Percentiles rank a stretch among this genome's conserved stretches.
phyloP scores from a whole-genome alignment of 805 yeast genomes.

The Blastobotrys peoriensis region DNA sequence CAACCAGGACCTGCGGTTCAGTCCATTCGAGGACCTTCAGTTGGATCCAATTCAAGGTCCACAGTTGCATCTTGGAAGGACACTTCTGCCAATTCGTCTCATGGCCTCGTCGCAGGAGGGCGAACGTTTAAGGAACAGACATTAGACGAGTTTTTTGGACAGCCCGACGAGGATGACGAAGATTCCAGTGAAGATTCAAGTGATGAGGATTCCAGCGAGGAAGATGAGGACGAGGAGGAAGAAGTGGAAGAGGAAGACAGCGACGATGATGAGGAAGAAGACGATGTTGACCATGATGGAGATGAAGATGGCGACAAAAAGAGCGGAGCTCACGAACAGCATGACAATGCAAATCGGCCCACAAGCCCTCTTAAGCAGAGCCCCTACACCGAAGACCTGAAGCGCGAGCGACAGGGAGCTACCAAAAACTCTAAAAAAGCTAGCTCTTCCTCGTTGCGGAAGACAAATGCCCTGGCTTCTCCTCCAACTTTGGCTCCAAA shows the following conservation, averaged over 20 bases:
- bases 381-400: too few species aligned
- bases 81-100: background rate
- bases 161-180: constrained; percentile 22
- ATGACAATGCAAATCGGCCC: too few species aligned
- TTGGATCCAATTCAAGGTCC: too few species aligned
- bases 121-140: constrained; percentile 58
- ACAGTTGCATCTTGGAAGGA: background rate
- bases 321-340: too few species aligned
- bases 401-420: too few species aligned
- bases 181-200: constrained; percentile 23
- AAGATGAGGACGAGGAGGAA: constrained; percentile 28
- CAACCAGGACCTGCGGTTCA: too few species aligned
- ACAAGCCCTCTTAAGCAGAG: too few species aligned
- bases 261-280: constrained; percentile 24
- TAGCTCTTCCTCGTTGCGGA: too few species aligned
- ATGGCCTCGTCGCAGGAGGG: constrained; percentile 19
- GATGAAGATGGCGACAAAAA: constrained; percentile 31
- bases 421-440: too few species aligned
- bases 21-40: too few species aligned
- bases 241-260: constrained; percentile 29
- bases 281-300: constrained; percentile 30
- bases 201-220: constrained; percentile 25
- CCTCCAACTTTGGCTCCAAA: too few species aligned
- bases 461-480: too few species aligned
- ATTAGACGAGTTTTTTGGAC: constrained; percentile 77